Conservation (phyloP, 805 yeast genomes). For the Clavispora carvajalis region DNA sequence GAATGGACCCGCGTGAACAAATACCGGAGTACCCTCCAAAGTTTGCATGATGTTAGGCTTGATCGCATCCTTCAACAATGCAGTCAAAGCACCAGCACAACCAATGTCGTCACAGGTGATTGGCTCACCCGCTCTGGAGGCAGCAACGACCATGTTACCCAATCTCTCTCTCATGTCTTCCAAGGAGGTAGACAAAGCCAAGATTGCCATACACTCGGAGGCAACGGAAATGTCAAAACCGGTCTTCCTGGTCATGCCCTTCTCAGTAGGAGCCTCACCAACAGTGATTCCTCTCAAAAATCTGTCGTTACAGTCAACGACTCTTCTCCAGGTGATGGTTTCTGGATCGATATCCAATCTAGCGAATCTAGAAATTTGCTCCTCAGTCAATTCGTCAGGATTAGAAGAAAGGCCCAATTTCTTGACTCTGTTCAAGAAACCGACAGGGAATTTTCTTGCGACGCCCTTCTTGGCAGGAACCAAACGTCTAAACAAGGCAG, state of each 20-base stretch:
- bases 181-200: constrained; percentile 68
- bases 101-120: constrained; percentile 81
- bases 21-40: constrained; percentile 81
- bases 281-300: constrained; percentile 72
- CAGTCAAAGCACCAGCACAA: constrained; percentile 82
- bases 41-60: constrained; percentile 87
- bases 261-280: constrained; percentile 79
- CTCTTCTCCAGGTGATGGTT: constrained; percentile 76
- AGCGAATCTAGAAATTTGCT: constrained; percentile 60
- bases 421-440: constrained; percentile 61
- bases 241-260: constrained; percentile 63
- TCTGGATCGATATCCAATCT: constrained; percentile 75
- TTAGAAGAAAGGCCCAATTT: constrained; percentile 71
- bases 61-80: constrained; percentile 73
- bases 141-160: constrained; percentile 71
- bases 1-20: constrained; percentile 85
- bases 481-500: constrained; percentile 65
- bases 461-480: constrained; percentile 70
- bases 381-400: constrained; percentile 67
- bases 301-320: constrained; percentile 80
- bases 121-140: constrained; percentile 64
- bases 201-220: constrained; percentile 79
- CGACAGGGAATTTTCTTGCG: constrained; percentile 56
- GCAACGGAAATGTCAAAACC: constrained; percentile 86
- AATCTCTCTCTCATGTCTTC: constrained; percentile 69